These are phyloP conservation scores for Yarrowia osloensis DNA, from an alignment of 805 yeast species.

Conservation along the genomic window DNA sequence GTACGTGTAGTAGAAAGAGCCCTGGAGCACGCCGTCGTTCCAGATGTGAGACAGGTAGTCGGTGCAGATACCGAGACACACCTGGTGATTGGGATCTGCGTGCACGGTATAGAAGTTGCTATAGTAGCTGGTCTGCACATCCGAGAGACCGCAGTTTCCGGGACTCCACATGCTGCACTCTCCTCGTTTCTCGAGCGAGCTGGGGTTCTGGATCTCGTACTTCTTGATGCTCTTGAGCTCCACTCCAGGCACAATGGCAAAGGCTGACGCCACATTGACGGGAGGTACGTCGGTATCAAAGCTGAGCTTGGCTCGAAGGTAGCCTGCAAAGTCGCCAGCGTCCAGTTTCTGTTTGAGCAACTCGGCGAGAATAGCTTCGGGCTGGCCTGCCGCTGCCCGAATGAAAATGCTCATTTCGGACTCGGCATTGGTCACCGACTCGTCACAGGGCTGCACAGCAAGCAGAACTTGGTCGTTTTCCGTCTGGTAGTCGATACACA, in stretches of 20 bases:
- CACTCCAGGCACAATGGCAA: background rate
- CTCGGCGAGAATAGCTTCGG: background rate
- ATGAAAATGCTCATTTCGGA: constrained; percentile 14
- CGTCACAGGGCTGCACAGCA: background rate
- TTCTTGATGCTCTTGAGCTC: constrained; percentile 7
- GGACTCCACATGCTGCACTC: background rate
- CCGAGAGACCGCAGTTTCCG: background rate
- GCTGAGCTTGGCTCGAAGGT: background rate
- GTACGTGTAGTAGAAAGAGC: constrained; percentile 13
- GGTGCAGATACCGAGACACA: background rate
- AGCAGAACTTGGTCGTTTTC: background rate
- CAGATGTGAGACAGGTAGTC: background rate
- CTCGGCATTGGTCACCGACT: background rate
- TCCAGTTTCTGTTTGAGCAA: constrained; percentile 4
- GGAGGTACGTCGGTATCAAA: background rate
- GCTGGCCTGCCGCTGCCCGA: background rate
- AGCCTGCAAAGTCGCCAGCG: background rate
- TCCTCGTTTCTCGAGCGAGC: background rate
- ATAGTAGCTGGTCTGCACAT: background rate
- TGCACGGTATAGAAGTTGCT: background rate
- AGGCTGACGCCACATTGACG: background rate
- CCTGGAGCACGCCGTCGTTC: background rate
- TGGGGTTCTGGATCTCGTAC: background rate
- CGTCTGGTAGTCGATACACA: constrained; percentile 2
- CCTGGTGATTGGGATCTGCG: background rate